Evolutionary conservation across 768 basidiomycete species (phyloP).

Genomic region (Pholiota conissans): DNA sequence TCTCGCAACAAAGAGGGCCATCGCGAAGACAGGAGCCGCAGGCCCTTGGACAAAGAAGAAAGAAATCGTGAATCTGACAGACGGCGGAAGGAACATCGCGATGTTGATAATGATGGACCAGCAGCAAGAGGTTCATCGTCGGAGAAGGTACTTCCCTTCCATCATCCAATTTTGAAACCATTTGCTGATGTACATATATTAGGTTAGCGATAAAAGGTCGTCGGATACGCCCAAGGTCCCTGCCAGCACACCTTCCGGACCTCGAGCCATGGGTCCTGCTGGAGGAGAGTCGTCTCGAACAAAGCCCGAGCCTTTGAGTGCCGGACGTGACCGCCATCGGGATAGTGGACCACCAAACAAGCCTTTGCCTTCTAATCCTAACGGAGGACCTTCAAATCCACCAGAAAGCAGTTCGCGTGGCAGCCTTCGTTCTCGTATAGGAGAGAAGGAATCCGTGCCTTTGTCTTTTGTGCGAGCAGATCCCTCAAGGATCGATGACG

Average conservation of each 20-base stretch:
- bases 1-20: conserved; percentile 78
- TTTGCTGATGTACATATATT: conserved; percentile 1
- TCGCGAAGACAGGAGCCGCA: conserved; percentile 71
- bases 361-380: conserved; percentile 15
- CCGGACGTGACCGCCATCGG: conserved; percentile 49
- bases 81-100: conserved; percentile 69
- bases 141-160: conserved; percentile 55
- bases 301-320: conserved; percentile 19
- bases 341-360: conserved; percentile 38
- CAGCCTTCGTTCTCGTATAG: conserved; percentile 38
- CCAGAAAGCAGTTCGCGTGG: conserved; percentile 21
- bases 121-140: conserved; percentile 42
- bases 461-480: conserved; percentile 48
- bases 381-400: conserved; percentile 19
- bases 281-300: conserved; percentile 11
- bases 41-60: conserved; percentile 71
- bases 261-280: conserved; percentile 57
- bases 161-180: not conserved
- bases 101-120: conserved; percentile 52
- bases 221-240: conserved; percentile 55
- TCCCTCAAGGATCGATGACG: conserved; percentile 57
- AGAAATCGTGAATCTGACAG: conserved; percentile 66
- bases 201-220: conserved; percentile 51
- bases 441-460: conserved; percentile 57
- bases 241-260: conserved; percentile 65